A percentile compares a stretch with the other conserved stretches of the same genome.
phyloP scores from a whole-genome alignment of 108 stramenopile species.

The Schizochytrium sp. region DNA sequence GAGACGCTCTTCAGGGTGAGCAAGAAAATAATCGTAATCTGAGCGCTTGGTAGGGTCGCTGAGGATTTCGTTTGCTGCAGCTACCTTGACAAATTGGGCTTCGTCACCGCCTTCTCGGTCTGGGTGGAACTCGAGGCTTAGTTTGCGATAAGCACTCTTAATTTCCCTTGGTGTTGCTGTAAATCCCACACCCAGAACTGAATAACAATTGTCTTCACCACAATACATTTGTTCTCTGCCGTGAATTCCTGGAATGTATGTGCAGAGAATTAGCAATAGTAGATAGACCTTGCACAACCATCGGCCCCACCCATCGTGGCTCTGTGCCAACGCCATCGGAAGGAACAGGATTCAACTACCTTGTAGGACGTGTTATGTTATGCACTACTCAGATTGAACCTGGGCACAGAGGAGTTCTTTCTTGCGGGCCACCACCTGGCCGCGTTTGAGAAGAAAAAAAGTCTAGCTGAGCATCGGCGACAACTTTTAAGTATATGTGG shows the following conservation, averaged over 20 bases:
- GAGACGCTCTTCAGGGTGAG: slow-evolving; percentile 49
- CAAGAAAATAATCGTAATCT: slow-evolving; percentile 46
- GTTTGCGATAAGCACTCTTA: slow-evolving; percentile 20
- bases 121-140: slow-evolving; percentile 43
- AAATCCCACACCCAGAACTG: slow-evolving; percentile 5
- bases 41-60: not conserved
- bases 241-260: not conserved
- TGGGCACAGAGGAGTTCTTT: too few relatives aligned
- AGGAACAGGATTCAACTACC: too few relatives aligned
- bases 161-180: not conserved
- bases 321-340: too few relatives aligned
- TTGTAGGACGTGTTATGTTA: too few relatives aligned
- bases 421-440: too few relatives aligned
- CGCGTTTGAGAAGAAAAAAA: too few relatives aligned
- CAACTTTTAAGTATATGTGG: too few relatives aligned
- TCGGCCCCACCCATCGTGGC: too few relatives aligned
- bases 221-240: slow-evolving; percentile 1
- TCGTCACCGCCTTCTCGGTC: slow-evolving; percentile 54
- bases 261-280: not conserved
- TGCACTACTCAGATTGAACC: too few relatives aligned
- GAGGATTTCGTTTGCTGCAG: slow-evolving; percentile 42
- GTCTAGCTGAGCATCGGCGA: too few relatives aligned
- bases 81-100: slow-evolving; percentile 26
- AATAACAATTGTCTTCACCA: slow-evolving; percentile 10
- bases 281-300: not conserved